Base-by-base conservation (phyloP, 805 yeast species). In the Candida dajiaensis region DNA sequence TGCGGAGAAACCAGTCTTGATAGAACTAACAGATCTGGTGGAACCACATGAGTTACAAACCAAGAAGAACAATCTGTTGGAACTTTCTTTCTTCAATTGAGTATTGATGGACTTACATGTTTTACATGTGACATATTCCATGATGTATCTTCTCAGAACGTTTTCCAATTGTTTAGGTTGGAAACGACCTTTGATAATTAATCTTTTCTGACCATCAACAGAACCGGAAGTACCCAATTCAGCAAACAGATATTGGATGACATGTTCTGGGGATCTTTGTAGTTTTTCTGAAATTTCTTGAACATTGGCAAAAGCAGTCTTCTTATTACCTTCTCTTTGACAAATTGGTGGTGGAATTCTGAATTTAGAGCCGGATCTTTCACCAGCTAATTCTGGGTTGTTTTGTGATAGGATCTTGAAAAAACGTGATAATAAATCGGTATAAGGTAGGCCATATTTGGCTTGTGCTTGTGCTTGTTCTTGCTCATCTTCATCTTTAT, bases 221-320 rank as follows among this genome's bases (percentile, higher is more conserved):
- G 97, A 90, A 65, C 99, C 99, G 2, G 98, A 89, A 19, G 99
- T 94, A 83, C 99, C 99, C 78, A 94, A 77, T 74, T 94, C 99
- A 1, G 98, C 97, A 71, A 94, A 94, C 70, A 94, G 72, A 71
- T 85, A 94, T 73, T 89, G 97, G 68, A 94, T 94, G 55, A 94
- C 82, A 72, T 94, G 99, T 64, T 94, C 99, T 57, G 96, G 94
- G 45, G 89, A 86, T 74, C 99, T 83, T 70, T 94, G 97, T 74
- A 94, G 78, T 47, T 89, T 94, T 57, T 87, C 87, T 52, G 96
- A 80, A 58, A 94, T 94, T 62, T 87, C 96, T 72, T 90, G 96
- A 56, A 94, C 90, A 69, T 94, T 94, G 55, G 97, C 89, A 66
- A 94, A 94, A 62, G 90, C 80, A 15, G 99, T 89, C 79, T 90